These are phyloP conservation scores for Ilyonectria destructans DNA, from an alignment of 2,329 filamentous ascomycete genomes.

Conservation along the genomic window DNA sequence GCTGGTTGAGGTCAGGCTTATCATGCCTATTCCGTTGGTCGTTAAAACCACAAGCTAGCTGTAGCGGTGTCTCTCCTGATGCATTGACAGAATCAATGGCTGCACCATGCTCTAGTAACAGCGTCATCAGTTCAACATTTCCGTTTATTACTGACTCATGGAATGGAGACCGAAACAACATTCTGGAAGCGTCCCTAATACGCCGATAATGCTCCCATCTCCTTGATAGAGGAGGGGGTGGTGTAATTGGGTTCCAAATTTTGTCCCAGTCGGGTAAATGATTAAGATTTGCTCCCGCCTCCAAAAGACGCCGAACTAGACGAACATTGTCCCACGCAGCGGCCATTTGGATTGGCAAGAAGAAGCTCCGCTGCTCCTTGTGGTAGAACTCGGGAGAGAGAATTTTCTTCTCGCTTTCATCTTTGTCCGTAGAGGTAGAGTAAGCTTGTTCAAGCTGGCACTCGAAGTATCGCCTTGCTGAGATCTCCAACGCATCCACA, in stretches of 20 bases:
- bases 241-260: neutral
- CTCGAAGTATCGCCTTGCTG: neutral
- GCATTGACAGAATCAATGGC: neutral
- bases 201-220: neutral
- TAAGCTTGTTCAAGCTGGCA: neutral
- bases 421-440: too few species aligned
- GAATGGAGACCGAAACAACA: neutral
- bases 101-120: neutral
- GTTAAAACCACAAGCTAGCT: neutral
- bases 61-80: neutral
- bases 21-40: too few species aligned
- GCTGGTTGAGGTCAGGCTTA: too few species aligned
- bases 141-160: neutral
- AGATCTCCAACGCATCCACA: neutral
- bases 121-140: neutral
- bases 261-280: neutral
- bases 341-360: constrained; percentile 1
- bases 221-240: neutral
- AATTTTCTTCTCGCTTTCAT: neutral
- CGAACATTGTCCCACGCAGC: neutral
- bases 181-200: neutral
- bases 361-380: neutral
- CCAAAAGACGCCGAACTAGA: neutral
- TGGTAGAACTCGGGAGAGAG: too few species aligned
- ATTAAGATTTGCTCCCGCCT: neutral